Evolutionary conservation across 192 early-diverging fungal genomes (phyloP).

Genomic region (Linnemannia exigua): DNA sequence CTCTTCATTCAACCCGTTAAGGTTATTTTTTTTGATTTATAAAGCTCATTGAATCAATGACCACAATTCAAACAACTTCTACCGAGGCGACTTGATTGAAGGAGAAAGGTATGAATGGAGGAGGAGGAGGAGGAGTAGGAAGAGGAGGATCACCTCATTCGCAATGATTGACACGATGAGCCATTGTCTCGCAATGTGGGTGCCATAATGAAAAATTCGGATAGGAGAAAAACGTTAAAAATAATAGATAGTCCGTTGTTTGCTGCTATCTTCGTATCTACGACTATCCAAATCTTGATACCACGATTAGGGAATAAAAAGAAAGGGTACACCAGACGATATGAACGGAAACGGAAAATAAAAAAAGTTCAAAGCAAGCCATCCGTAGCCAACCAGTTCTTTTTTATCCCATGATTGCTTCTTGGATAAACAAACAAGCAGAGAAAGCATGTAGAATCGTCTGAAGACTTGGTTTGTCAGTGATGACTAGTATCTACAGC

Average conservation of each 20-base stretch:
- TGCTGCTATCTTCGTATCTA: background rate
- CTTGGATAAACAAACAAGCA: too few relatives aligned
- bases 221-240: background rate
- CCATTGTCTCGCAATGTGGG: background rate
- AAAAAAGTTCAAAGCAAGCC: background rate
- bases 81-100: background rate
- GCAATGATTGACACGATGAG: background rate
- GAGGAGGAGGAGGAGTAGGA: background rate
- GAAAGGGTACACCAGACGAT: background rate
- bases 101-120: too few relatives aligned
- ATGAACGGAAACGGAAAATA: too few relatives aligned
- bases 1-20: too few relatives aligned
- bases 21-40: background rate
- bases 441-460: too few relatives aligned
- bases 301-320: background rate
- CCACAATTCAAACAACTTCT: background rate
- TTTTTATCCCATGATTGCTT: too few relatives aligned
- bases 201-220: background rate
- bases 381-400: too few relatives aligned
- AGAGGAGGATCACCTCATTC: background rate
- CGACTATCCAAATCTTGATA: background rate
- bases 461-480: too few relatives aligned
- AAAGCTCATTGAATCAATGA: too few relatives aligned
- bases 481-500: too few relatives aligned
- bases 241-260: background rate